Conservation (phyloP, 768 basidiomycete genomes). For the Scleroderma bovista region DNA sequence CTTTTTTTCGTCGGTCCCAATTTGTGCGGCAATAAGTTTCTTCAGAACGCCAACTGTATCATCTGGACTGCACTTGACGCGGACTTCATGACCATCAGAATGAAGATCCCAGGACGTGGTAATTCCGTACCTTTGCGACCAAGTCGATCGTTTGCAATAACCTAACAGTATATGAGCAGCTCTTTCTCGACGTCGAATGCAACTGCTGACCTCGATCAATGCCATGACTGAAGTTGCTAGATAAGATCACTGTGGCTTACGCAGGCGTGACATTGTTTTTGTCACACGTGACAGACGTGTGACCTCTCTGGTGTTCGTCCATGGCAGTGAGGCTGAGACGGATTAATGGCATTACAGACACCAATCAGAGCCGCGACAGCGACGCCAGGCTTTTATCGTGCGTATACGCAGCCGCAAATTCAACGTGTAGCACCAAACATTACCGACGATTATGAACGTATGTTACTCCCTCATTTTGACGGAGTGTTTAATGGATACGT, state of each 20-base stretch:
- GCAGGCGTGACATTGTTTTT: constrained; percentile 3
- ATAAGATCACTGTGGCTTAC: background rate
- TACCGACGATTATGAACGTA: constrained; percentile 77
- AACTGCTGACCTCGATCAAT: constrained; percentile 47
- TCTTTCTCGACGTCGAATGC: background rate
- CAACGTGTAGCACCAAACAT: constrained; percentile 36
- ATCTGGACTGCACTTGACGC: constrained; percentile 91
- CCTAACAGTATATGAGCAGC: constrained; percentile 34
- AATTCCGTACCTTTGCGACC: constrained; percentile 76
- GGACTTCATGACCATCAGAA: constrained; percentile 47
- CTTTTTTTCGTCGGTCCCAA: constrained; percentile 78
- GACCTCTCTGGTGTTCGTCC: constrained; percentile 13
- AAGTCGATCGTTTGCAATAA: constrained; percentile 94
- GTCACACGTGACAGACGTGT: constrained; percentile 20
- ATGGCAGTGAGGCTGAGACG: no score
- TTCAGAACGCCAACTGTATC: constrained; percentile 98
- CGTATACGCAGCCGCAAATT: constrained; percentile 19
- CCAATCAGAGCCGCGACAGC: constrained; percentile 23
- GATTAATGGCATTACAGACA: constrained; percentile 28
- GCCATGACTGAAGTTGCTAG: constrained; percentile 31
- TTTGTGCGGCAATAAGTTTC: constrained; percentile 95
- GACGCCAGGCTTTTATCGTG: constrained; percentile 19
- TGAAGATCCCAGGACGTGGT: background rate
- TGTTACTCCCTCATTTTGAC: constrained; percentile 14
- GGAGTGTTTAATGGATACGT: constrained; percentile 4